These are phyloP conservation scores for Trichosporon sp. DNA, from an alignment of 1,284 basidiomycete genomes.

Conservation along the genomic window DNA sequence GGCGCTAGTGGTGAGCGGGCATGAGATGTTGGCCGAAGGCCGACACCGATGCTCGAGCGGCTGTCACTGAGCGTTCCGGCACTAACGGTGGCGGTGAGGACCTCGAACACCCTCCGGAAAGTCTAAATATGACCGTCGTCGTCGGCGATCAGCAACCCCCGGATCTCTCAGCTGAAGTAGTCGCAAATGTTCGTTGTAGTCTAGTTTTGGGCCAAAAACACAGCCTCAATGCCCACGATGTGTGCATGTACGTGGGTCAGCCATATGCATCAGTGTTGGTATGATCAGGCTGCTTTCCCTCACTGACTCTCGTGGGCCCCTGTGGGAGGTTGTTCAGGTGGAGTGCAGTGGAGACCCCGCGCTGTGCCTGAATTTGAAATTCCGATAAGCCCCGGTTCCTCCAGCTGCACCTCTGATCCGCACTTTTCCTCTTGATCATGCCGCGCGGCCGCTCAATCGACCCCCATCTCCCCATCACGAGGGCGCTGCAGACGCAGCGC, in stretches of 20 bases:
- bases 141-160: background rate
- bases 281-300: too few species aligned
- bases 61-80: background rate
- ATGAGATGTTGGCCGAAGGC: background rate
- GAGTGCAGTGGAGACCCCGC: background rate
- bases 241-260: too few species aligned
- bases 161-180: background rate
- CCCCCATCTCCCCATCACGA: slow-evolving; percentile 7
- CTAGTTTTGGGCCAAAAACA: too few species aligned
- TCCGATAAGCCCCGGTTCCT: background rate
- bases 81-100: background rate
- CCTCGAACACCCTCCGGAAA: background rate
- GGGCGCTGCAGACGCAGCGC: slow-evolving; percentile 12
- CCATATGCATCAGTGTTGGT: too few species aligned
- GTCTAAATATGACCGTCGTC: background rate
- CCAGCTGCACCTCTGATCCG: background rate
- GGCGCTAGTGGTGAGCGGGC: background rate
- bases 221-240: too few species aligned
- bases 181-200: background rate
- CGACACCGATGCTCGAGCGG: background rate
- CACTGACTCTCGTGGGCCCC: too few species aligned
- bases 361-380: slow-evolving; percentile 1
- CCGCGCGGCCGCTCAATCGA: slow-evolving; percentile 1
- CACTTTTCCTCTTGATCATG: background rate
- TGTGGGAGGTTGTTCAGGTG: background rate